These are phyloP conservation scores for Borovskyia barvae DNA, from an alignment of 208 protist species.

Conservation along the genomic window DNA sequence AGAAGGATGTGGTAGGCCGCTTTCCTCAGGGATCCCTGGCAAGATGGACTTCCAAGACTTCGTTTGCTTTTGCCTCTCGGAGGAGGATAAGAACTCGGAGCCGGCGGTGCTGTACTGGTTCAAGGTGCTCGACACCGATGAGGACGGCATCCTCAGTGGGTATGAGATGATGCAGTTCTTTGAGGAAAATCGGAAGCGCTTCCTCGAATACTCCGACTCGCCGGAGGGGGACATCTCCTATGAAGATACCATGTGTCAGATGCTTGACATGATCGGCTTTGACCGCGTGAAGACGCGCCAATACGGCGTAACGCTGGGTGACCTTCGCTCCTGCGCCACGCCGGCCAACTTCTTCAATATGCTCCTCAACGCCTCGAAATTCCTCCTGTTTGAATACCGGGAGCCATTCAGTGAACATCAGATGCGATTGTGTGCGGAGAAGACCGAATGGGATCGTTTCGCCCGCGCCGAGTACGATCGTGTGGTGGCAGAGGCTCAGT, in stretches of 20 bases:
- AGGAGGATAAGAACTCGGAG: slow-evolving; percentile 95
- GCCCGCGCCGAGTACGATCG: slow-evolving; percentile 91
- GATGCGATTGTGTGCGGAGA: slow-evolving; percentile 60
- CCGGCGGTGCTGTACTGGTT: slow-evolving; percentile 96
- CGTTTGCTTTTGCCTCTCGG: slow-evolving; percentile 95
- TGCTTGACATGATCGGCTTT: slow-evolving; percentile 93
- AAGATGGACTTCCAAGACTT: slow-evolving; percentile 94
- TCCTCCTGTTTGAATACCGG: slow-evolving; percentile 91
- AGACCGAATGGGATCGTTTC: slow-evolving; percentile 94
- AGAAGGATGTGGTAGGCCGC: slow-evolving; percentile 55
- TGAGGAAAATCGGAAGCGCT: slow-evolving; percentile 88
- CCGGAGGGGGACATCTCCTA: slow-evolving; percentile 56
- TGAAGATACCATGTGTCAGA: slow-evolving; percentile 94
- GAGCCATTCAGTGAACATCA: slow-evolving; percentile 88
- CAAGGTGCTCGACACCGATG: slow-evolving; percentile 90
- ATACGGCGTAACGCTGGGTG: slow-evolving; percentile 80
- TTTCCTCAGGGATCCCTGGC: slow-evolving; percentile 53
- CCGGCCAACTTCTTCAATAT: slow-evolving; percentile 94
- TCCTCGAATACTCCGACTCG: slow-evolving; percentile 71
- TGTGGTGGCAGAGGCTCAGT: slow-evolving; percentile 83
- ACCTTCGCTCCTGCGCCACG: slow-evolving; percentile 88
- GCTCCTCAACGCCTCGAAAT: slow-evolving; percentile 95
- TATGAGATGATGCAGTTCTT: slow-evolving; percentile 95
- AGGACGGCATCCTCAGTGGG: slow-evolving; percentile 92
- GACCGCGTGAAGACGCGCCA: slow-evolving; percentile 31